Base-by-base conservation (phyloP, 1,284 basidiomycete species). In the Apiotrichum veenhuisii region DNA sequence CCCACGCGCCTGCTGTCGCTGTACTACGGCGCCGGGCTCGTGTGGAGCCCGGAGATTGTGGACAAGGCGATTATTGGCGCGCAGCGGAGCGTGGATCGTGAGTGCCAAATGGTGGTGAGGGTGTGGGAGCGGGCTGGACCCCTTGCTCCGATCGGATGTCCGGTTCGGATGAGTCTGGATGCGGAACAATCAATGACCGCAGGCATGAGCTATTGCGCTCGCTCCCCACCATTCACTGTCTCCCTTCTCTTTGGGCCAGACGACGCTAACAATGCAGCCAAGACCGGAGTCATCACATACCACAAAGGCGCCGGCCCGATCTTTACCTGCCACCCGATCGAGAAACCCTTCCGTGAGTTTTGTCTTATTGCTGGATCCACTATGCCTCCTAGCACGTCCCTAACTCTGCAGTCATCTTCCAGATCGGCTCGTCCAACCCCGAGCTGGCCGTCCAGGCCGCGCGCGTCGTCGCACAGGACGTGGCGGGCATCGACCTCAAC, bases 1-100 rank as follows among this genome's bases (percentile, higher is more conserved):
- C 52, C 62, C 17, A 52, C 57, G 64, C 85, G 92, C 40, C 76
- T 95, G 18, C 87, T 92, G 63, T 86, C 91, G 10, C 81, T 98
- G 43, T 92, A 95, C 67, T 88, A 98, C 70, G 95, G 95, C 2
- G 95, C 95, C 3, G 86, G 87, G 17, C 82, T 98, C 5, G 95
- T 99, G 1, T 99, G 96, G 96, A 87, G 90, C 12, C 96, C 95
- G 0, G 96, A 98, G 73, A 88, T 92, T 45, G 88, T 99, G 8
- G 96, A 99, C 78, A 91, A 89, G 75, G 96, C 96, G 15, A 93
- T 99, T 57, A 81, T 98, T 45, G 90, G 94, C 55, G 80, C 89
- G 0, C 83, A 86, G 63, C 82, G 95, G 54, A 83, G 81, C 23
- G 91, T 97, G 15, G 86, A 98, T 80, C 84, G 92, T 90, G 69